A percentile compares a stretch with the other conserved stretches of the same genome.
Conservation (phyloP, 208 protist genomes). For the Eutreptiella sp. region DNA sequence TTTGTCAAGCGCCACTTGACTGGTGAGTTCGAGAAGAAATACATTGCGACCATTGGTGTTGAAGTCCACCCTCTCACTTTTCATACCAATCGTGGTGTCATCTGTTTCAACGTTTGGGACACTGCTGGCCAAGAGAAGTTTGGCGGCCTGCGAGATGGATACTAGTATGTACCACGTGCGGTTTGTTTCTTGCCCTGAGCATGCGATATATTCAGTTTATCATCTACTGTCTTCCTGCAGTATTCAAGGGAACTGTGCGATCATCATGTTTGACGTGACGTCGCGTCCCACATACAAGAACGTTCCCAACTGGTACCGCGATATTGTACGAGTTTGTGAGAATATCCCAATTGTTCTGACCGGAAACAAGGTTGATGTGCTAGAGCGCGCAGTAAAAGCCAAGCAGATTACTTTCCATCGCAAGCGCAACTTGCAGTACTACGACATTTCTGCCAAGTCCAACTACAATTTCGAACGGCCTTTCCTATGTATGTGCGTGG, state of each 20-base stretch:
- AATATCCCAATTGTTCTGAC: constrained; percentile 99
- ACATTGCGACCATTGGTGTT: constrained; percentile 89
- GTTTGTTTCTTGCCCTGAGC: too few species aligned
- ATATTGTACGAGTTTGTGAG: constrained; percentile 97
- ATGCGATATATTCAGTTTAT: too few species aligned
- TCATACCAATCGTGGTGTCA: constrained; percentile 95
- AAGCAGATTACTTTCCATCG: constrained; percentile 99
- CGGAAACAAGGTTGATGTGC: constrained; percentile 99
- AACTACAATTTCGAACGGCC: constrained; percentile 99
- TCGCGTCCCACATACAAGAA: constrained; percentile 99
- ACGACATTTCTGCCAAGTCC: constrained; percentile 99
- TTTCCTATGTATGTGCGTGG: constrained; percentile 89
- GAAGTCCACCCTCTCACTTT: constrained; percentile 98
- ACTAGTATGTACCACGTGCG: too few species aligned
- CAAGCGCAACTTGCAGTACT: constrained; percentile 99
- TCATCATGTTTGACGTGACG: constrained; percentile 99
- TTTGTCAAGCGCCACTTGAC: constrained; percentile 99
- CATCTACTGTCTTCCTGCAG: too few species aligned
- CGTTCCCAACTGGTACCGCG: constrained; percentile 99
- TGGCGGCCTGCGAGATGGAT: constrained; percentile 96
- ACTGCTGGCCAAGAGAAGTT: constrained; percentile 99
- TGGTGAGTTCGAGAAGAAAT: constrained; percentile 99
- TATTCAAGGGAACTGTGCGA: constrained; percentile 97
- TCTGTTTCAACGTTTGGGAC: constrained; percentile 99
- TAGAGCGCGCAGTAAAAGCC: constrained; percentile 98